A percentile compares a stretch with the other conserved stretches of the same genome.
These are phyloP conservation scores for Colletotrichum tamarilloi DNA, from an alignment of 2,329 filamentous ascomycete species.

Conservation along the genomic window DNA sequence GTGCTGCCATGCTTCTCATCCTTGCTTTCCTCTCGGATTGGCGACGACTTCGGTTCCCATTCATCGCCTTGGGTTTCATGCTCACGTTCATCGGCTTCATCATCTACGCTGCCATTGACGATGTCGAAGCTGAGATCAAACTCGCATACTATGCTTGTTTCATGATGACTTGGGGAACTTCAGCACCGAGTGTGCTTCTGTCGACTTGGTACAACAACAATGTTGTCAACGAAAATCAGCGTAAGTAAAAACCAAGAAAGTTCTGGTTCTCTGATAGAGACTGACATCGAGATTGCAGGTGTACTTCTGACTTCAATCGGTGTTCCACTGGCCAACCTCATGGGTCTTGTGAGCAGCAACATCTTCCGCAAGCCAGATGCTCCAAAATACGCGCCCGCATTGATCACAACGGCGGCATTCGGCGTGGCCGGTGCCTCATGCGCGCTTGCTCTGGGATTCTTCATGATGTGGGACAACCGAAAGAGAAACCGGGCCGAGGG, in stretches of 20 bases:
- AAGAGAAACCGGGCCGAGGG: slow-evolving; percentile 66
- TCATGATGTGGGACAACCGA: slow-evolving; percentile 67
- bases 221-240: slow-evolving; percentile 79
- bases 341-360: slow-evolving; percentile 77
- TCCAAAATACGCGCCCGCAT: slow-evolving; percentile 73
- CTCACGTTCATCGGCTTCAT: slow-evolving; percentile 83
- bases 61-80: slow-evolving; percentile 78
- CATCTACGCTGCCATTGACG: slow-evolving; percentile 77
- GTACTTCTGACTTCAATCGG: slow-evolving; percentile 62
- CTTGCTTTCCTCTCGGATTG: slow-evolving; percentile 78
- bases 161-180: slow-evolving; percentile 86
- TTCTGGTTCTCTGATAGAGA: background rate
- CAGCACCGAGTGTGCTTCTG: slow-evolving; percentile 77
- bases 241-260: slow-evolving; percentile 70
- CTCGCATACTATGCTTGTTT: slow-evolving; percentile 67
- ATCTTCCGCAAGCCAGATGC: slow-evolving; percentile 74
- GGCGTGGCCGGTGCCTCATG: slow-evolving; percentile 67
- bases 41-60: slow-evolving; percentile 66
- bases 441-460: slow-evolving; percentile 1
- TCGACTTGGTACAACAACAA: slow-evolving; percentile 83
- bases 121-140: slow-evolving; percentile 63
- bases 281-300: background rate
- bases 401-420: slow-evolving; percentile 74
- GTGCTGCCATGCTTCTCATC: slow-evolving; percentile 77
- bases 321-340: slow-evolving; percentile 80